Evolutionary conservation across 345 rosid species (phyloP).

Genomic region (Anacardium occidentale): DNA sequence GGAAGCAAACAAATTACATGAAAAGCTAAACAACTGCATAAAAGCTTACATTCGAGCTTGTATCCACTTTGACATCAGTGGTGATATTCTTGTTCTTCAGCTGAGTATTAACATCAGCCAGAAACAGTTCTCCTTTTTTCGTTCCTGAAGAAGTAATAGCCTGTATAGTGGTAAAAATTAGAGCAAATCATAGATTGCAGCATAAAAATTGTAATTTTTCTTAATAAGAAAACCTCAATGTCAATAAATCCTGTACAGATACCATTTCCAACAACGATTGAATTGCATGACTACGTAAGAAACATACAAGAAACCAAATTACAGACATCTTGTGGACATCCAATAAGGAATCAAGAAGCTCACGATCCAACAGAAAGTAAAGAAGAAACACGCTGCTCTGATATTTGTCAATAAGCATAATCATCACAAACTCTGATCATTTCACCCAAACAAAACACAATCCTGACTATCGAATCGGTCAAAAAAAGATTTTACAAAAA

Average conservation of each 20-base stretch:
- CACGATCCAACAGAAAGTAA: neutral
- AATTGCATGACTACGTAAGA: neutral
- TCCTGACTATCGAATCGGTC: too few species aligned
- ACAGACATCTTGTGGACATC: neutral
- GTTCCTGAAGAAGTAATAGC: slow-evolving; percentile 69
- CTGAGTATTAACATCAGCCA: slow-evolving; percentile 83
- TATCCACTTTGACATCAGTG: slow-evolving; percentile 83
- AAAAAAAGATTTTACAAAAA: too few species aligned
- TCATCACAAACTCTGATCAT: neutral
- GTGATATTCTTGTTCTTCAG: slow-evolving; percentile 89
- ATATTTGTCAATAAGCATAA: neutral
- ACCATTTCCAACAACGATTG: neutral
- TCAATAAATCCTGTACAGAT: neutral
- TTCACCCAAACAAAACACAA: too few species aligned
- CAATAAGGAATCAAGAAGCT: neutral
- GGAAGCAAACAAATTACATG: neutral
- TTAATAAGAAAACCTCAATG: neutral
- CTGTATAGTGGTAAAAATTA: slow-evolving; percentile 31
- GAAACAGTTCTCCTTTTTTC: slow-evolving; percentile 72
- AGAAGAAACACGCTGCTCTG: neutral
- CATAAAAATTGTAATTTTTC: neutral
- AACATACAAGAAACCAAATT: neutral
- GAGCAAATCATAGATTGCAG: too few species aligned
- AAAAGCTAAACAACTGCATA: neutral
- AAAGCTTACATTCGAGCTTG: slow-evolving; percentile 54